Evolutionary conservation across 768 basidiomycete genomes (phyloP).

Genomic region (Strobilomyces confusus): DNA sequence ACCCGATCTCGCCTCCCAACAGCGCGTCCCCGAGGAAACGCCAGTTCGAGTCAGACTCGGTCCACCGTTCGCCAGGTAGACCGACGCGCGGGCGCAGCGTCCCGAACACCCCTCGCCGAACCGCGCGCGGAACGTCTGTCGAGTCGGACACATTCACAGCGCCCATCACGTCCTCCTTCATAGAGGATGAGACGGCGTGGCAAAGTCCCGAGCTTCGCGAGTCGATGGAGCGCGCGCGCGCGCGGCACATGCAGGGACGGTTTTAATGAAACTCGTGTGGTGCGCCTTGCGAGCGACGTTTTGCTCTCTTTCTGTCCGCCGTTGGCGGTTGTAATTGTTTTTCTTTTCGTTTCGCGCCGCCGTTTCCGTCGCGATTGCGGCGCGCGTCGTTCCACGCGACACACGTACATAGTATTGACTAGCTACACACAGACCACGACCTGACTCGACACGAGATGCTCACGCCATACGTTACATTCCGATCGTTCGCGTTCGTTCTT

Average conservation of each 20-base stretch:
- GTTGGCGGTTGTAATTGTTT: not conserved
- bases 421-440: not conserved
- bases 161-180: constrained; percentile 22
- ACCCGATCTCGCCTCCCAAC: constrained; percentile 25
- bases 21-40: constrained; percentile 34
- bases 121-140: constrained; percentile 31
- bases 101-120: constrained; percentile 15
- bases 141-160: constrained; percentile 30
- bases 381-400: constrained; percentile 1
- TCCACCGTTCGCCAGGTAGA: constrained; percentile 22
- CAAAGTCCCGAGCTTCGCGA: constrained; percentile 65
- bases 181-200: constrained; percentile 50
- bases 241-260: constrained; percentile 23
- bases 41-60: constrained; percentile 26
- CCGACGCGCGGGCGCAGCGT: constrained; percentile 11
- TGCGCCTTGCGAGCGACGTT: not conserved
- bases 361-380: not conserved
- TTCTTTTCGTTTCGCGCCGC: not conserved
- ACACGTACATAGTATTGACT: not conserved
- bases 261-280: constrained; percentile 6
- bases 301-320: not conserved
- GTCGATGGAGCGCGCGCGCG: constrained; percentile 67
- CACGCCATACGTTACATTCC: constrained; percentile 1
- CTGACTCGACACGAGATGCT: constrained; percentile 1
- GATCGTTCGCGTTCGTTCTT: not conserved